Base-by-base conservation (phyloP, 1,284 basidiomycete species). In the Lignosus rhinocerotis region DNA sequence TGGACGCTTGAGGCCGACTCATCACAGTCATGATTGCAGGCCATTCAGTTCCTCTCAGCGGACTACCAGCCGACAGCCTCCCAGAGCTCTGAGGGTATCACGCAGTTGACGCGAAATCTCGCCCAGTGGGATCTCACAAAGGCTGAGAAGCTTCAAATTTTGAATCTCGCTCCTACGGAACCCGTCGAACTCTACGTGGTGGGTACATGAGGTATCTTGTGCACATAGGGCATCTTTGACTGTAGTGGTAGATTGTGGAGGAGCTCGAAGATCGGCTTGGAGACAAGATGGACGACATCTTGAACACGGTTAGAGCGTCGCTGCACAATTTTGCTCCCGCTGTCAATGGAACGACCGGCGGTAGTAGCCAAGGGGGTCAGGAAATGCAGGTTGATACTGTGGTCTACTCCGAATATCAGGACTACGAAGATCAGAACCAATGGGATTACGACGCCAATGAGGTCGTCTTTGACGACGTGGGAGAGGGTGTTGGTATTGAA, bases 181-280 rank as follows among this genome's bases (percentile, higher is more conserved):
- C 77, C 88, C 0, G 93, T 97, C 32, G 94, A 95, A 70, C 84
- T 98, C 21, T 96, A 97, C 67, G 89, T 94, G 48, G 94, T 96
- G 66, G 58, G 92, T 84, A 16, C 39, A 16, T 11, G 12, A 39
- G 12, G 34, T 19, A 8, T 38, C 31, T 34, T 5, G 16, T 48
- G 36, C 45, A 33, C 61, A 54, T n/a, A 5, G 8, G 30, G 21
- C 60, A 30, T 21, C n/a, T 9, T 45, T n/a, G 41, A 34, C 21
- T 45, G 3, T 17, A 6, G 36, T 5, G 25, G 3, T 65, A 96
- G 94, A 89, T 96, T 51, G 85, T 98, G 14, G 94, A 97, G 73
- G 94, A 96, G 71, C 76, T 94, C 1, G 92, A 94, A 72, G 89
- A 91, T 62, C 83, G 94, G 42, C 82, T 96, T 6, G 83, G 85